Evolutionary conservation across 2,329 filamentous ascomycete genomes (phyloP), one percentile per base, ranked within the genome.

Genomic region (Huntiella omanensis): DNA sequence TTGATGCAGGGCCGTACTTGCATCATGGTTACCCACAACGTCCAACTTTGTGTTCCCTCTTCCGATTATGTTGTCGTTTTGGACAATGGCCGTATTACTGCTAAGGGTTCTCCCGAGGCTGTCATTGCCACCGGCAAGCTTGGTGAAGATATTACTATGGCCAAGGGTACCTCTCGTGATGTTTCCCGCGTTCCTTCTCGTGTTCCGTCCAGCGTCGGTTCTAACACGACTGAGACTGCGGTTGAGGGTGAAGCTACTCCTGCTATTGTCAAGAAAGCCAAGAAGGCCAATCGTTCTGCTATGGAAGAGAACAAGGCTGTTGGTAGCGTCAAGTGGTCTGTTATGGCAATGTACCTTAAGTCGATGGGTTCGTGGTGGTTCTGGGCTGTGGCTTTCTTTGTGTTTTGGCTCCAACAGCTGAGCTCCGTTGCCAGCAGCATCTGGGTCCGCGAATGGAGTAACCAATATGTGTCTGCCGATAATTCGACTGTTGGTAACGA

Each of bases 331-430:
- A 91, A 94, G 59, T 79, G 85, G 70, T 71, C 75, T 16, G 87
- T 94, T 44, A 81, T 98, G 55, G 67, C 77, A 50, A 75, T 93
- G 58, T 98, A 98, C 59, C 71, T 98, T 13, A 65, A 64, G 49
- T 75, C 87, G 52, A 98, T 98, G 91, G 91, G 91, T n/a, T 71
- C 80, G 4, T 94, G 86, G 84, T 87, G 84, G 70, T 98, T 93
- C 64, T 98, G 91, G 91, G 60, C 80, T 41, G 64, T 83, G 33
- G 82, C 87, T 15, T 63, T 77, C 11, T 53, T 77, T 4, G 78
- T 87, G 34, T 96, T 98, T 57, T 70, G 71, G 22, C 64, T 80
- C 39, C 87, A 95, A 58, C 91, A 98, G 59, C 60, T 94, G 33
- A 81, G 82, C 3, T 82, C 82, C 17, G 80, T 96, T 2, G 84